These are phyloP conservation scores for Penstemon newberryi DNA, from an alignment of 257 asterid species.

Conservation along the genomic window DNA sequence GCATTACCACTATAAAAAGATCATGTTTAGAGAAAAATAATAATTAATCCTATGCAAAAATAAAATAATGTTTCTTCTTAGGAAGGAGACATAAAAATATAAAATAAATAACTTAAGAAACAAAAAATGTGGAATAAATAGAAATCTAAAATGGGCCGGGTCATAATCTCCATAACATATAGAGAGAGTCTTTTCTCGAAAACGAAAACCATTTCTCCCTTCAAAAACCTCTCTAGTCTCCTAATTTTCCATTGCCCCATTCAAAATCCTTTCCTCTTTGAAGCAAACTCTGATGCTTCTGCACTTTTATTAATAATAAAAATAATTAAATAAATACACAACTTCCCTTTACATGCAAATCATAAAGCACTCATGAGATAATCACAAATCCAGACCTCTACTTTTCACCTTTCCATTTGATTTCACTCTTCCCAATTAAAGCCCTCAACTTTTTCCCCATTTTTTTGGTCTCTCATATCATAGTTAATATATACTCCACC, in stretches of 20 bases:
- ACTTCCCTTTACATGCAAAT: conserved; percentile 49
- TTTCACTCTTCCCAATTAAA: background rate
- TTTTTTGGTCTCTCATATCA: conserved; percentile 7
- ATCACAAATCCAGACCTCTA: conserved; percentile 29
- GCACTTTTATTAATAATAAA: conserved; percentile 2
- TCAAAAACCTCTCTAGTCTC: background rate
- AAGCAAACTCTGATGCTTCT: conserved; percentile 23
- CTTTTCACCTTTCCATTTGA: background rate
- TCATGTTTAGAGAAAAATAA: too few relatives aligned
- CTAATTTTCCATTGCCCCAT: too few relatives aligned
- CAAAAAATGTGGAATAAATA: conserved; percentile 17
- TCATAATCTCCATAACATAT: background rate
- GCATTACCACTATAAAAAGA: too few relatives aligned
- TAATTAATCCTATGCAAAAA: too few relatives aligned
- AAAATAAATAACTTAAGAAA: background rate
- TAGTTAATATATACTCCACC: background rate
- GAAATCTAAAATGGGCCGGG: background rate
- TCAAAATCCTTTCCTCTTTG: conserved; percentile 1
- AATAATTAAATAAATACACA: conserved; percentile 25
- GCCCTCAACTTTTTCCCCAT: background rate
- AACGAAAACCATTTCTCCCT: conserved; percentile 45
- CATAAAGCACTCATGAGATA: conserved; percentile 58
- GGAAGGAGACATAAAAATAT: background rate
- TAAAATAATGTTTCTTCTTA: background rate
- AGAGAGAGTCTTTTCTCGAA: conserved; percentile 32